phyloP scores from a whole-genome alignment of 2,329 filamentous ascomycete genomes.

The Exophiala spinifera region DNA sequence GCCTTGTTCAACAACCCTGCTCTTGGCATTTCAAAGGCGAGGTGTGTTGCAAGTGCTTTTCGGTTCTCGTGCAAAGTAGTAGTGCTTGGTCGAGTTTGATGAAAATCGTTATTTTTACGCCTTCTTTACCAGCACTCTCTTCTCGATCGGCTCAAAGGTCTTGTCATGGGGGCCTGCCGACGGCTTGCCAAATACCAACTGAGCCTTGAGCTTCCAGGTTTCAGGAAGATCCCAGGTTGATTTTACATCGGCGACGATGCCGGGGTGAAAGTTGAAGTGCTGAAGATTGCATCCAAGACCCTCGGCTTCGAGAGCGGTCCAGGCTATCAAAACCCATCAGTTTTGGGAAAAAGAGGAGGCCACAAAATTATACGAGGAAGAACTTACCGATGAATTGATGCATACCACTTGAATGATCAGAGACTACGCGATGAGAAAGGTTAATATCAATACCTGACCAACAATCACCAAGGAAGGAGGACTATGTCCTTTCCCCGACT shows the following conservation, averaged over 20 bases:
- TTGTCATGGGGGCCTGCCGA: conserved; percentile 12
- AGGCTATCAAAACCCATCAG: conserved; percentile 44
- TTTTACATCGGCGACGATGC: conserved; percentile 70
- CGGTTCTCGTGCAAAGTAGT: too few species aligned
- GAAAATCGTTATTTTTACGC: not conserved
- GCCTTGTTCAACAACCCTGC: too few species aligned
- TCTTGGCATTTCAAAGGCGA: too few species aligned
- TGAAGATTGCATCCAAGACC: conserved; percentile 85
- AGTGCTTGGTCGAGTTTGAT: not conserved
- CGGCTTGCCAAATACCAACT: conserved; percentile 72
- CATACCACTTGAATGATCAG: conserved; percentile 74
- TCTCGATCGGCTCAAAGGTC: conserved; percentile 24
- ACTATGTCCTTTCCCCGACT: not conserved
- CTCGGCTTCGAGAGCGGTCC: conserved; percentile 78
- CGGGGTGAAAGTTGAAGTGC: conserved; percentile 74
- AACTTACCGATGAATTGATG: conserved; percentile 50
- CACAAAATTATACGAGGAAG: not conserved
- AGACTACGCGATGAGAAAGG: conserved; percentile 45
- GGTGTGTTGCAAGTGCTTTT: too few species aligned
- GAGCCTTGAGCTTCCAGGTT: conserved; percentile 73
- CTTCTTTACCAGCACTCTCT: conserved; percentile 18
- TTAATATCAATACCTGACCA: not conserved
- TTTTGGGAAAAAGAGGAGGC: not conserved
- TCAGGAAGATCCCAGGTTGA: conserved; percentile 66
- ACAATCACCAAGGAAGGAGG: not conserved